Evolutionary conservation across 2,329 filamentous ascomycete genomes (phyloP), one percentile per base, ranked within the genome.

Genomic region (Fusarium clavum): DNA sequence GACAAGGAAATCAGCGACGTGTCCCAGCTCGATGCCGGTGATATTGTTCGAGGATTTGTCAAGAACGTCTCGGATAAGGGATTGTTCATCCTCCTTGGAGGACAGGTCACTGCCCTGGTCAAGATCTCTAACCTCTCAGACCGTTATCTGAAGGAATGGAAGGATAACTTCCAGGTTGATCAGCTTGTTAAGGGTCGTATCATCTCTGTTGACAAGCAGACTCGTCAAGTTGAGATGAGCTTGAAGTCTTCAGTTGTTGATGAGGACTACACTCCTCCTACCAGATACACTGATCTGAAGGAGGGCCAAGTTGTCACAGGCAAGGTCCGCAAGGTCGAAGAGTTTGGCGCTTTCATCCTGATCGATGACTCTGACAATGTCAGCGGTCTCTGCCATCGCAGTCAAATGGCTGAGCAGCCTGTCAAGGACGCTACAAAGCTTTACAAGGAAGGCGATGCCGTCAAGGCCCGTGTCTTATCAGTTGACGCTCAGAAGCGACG

Each of bases 301-400:
- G 83, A 87, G 67, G 94, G 94, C 9, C 92, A 97, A 79, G 83
- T 94, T 32, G 87, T 99, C 34, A 97, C 93, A 14, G 96, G 94
- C 51, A 97, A 93, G 77, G 89, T 99, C 59, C 91, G 94, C 74
- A 97, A 97, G 80, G 94, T 98, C 4, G 93, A 97, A 76, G 92
- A 97, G 32, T 99, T 94, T 78, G 96, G 96, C 70, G 95, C 95
- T 8, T 99, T 99, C 79, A 92, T 99, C 73, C 88, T 97, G 45
- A 84, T 99, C 22, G 94, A 98, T 79, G 90, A 92, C 64, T 97
- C 94, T 7, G 86, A 88, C 58, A 97, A 97, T 73, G 89, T 99
- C 67, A 97, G 95, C 73, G 96, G 96, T 67, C 86, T 99, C 12
- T 98, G 95, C 79, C 96, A 99, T 79, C 89, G 92, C 67, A 95